Evolutionary conservation across 1,284 basidiomycete genomes (phyloP).

Genomic region (Caloboletus inedulis): DNA sequence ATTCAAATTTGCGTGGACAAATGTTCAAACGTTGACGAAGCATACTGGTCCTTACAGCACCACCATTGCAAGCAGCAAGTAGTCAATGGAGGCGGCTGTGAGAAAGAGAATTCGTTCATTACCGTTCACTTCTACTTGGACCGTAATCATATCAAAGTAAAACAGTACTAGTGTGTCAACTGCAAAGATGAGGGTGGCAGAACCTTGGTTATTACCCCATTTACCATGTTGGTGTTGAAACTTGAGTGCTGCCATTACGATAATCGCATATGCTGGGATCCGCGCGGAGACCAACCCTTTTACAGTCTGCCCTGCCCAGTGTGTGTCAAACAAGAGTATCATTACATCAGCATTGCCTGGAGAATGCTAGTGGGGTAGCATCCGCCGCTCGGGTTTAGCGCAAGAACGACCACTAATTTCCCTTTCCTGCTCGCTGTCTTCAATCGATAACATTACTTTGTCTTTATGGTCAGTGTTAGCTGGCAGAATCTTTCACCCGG

Average conservation of each 20-base stretch:
- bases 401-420: background rate
- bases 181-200: background rate
- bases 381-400: background rate
- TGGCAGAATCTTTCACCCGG: background rate
- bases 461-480: background rate
- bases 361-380: too few species aligned
- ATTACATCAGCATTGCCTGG: background rate
- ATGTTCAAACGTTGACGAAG: background rate
- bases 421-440: background rate
- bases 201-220: background rate
- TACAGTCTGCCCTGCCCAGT: background rate
- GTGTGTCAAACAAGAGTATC: background rate
- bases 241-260: slow-evolving; percentile 13
- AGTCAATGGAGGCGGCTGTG: background rate
- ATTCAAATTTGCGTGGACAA: background rate
- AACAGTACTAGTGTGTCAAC: background rate
- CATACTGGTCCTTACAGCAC: background rate
- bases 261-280: slow-evolving; percentile 2
- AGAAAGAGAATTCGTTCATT: slow-evolving; percentile 11
- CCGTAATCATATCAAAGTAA: background rate
- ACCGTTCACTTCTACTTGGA: background rate
- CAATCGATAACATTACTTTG: background rate
- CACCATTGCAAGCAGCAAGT: background rate
- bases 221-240: slow-evolving; percentile 10
- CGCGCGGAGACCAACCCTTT: background rate